Evolutionary conservation across 257 asterid species (phyloP), one percentile per base, ranked within the genome.

Genomic region (Agastache rugosa): DNA sequence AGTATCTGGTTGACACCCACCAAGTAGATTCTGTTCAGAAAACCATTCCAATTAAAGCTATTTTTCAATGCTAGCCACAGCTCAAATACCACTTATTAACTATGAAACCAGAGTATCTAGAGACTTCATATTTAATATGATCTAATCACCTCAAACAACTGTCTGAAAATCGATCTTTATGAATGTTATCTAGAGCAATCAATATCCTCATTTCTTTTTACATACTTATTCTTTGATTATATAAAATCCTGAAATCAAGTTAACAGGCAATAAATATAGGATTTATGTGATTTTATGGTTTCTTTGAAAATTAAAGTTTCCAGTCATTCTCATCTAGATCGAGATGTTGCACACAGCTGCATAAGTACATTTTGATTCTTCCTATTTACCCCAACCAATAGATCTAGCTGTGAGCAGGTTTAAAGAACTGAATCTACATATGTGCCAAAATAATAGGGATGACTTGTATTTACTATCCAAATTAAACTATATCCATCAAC

Each of bases 321-420:
- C 0, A 29, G 37, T 35, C 10, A 42, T 42, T 65, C 66, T 54
- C 35, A 53, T 74, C 22, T 34, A 69, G 48, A 60, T 37, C 59
- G 6, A 61, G n/a, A 55, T n/a, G 42, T 69, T 63, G 27, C 25
- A 48, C 17, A 50, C 11, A 80, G 68, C 64, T 67, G 62, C 55
- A 22, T 3, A 45, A 73, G 66, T 42, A 67, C 45, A 54, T 71
- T 51, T 73, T 23, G 22, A 77, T 47, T 16, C 25, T 67, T 67
- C 27, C 42, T 25, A 25, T 65, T 19, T 65, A 14, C 12, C 16
- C 42, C 60, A 47, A 67, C n/a, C 9, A 25, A 47, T 47, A 8
- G 60, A 67, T 67, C 72, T 67, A 45, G 72, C 34, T 3, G 14
- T 41, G 6, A 45, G 42, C 23, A 66, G 58, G 25, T 44, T 66